A percentile compares a stretch with the other conserved stretches of the same genome.
phyloP scores from a whole-genome alignment of 2,329 filamentous ascomycete genomes.

The Colletotrichum navitas region DNA sequence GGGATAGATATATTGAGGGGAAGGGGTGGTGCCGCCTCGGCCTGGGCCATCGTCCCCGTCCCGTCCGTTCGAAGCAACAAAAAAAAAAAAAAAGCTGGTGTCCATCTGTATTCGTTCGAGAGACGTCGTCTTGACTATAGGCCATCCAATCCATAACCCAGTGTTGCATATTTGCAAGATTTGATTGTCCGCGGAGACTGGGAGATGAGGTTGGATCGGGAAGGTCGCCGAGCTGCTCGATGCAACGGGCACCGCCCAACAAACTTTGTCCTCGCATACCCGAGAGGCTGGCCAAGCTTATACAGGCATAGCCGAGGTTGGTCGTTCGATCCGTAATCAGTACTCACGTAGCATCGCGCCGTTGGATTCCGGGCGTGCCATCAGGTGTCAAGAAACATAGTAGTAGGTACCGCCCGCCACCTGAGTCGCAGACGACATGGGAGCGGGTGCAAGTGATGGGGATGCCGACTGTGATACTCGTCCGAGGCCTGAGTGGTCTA shows the following conservation, averaged over 20 bases:
- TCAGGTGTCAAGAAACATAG: neutral
- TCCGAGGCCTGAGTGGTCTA: conserved; percentile 32
- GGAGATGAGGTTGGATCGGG: conserved; percentile 8
- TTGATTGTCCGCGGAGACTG: conserved; percentile 30
- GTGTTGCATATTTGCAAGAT: neutral
- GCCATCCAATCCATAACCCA: conserved; percentile 2
- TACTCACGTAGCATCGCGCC: conserved; percentile 9
- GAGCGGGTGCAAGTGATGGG: conserved; percentile 6
- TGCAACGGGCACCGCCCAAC: conserved; percentile 33
- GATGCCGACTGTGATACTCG: conserved; percentile 28
- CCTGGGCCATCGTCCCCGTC: neutral
- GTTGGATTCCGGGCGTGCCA: neutral
- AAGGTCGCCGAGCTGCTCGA: conserved; percentile 20
- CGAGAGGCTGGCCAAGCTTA: conserved; percentile 28
- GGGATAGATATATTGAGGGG: neutral
- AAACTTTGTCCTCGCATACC: conserved; percentile 39
- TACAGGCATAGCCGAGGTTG: neutral
- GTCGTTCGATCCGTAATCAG: too few species aligned
- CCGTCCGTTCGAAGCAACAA: neutral
- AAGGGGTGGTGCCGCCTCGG: neutral
- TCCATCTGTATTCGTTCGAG: too few species aligned
- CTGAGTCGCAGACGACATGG: conserved; percentile 28
- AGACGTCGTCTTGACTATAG: neutral
- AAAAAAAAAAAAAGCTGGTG: neutral
- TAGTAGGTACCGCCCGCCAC: conserved; percentile 7